Base-by-base conservation (phyloP, 2,329 filamentous ascomycete species). In the Metarhizium sp. region DNA sequence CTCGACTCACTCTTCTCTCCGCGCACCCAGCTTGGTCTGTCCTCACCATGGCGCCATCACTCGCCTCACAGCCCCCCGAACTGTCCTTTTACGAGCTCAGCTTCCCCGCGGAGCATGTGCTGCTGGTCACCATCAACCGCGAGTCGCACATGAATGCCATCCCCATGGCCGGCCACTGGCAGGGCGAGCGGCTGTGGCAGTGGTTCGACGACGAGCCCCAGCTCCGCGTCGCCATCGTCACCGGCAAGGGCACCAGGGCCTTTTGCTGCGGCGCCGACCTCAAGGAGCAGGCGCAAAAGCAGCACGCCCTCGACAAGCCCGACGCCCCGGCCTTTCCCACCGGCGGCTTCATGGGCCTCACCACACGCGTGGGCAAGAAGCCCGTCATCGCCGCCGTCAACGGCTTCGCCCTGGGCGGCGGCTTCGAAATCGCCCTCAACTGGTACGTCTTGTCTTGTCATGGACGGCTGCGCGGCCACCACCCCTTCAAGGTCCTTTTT, bases 301-400 rank as follows among this genome's bases (percentile, higher is more conserved):
- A 58, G 50, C 58, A 64, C 59, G 55, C 60, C 53, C 51, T 40
- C 59, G 60, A 56, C 50, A 54, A 40, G 59, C 62, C 45, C 2
- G 25, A 43, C n/a, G 13, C 40, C 8, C 6, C 32, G 14, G 4
- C 20, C 3, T 59, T 53, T 58, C 77, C 78, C 1, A 55, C 70
- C 2, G 68, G 69, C 1, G 82, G 81, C 0, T 67, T 67, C 54
- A 63, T 58, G 55, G 82, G 80, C 0, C 64, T 86, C 14, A 80
- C 77, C 45, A 71, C 78, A 45, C 71, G 83, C 13, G 67, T 67
- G 13, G 82, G 83, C 0, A 83, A 81, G 70, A 84, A 84, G 66
- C 80, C 80, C 1, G 73, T 84, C 49, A 79, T 84, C 63, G 79
- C 78, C 8, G 80, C 80, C 2, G 78, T 82, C 3, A 84, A 83